A percentile compares a stretch with the other conserved stretches of the same genome.
Conservation (phyloP, 805 yeast genomes). For the Candida tibetensis region DNA sequence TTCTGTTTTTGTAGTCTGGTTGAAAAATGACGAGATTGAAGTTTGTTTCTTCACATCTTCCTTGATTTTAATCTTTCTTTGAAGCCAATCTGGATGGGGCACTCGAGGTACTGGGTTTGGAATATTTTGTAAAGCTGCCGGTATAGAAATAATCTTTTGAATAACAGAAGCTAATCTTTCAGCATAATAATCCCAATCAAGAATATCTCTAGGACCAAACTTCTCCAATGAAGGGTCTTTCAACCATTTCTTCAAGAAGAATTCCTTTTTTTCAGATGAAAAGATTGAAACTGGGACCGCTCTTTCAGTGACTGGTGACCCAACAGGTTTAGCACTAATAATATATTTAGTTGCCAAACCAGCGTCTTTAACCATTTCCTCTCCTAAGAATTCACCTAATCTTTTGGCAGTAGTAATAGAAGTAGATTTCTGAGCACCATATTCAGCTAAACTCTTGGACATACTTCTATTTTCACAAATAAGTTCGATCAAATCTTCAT, state of each 20-base stretch:
- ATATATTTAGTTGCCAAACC: conserved; percentile 95
- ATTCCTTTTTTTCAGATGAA: conserved; percentile 80
- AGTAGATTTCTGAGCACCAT: conserved; percentile 87
- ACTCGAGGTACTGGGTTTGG: conserved; percentile 93
- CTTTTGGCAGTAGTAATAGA: conserved; percentile 94
- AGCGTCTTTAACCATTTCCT: conserved; percentile 93
- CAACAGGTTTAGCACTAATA: conserved; percentile 76
- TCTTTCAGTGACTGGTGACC: conserved; percentile 91
- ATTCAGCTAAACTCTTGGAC: conserved; percentile 89
- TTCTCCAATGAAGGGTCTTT: conserved; percentile 70
- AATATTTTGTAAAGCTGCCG: conserved; percentile 91
- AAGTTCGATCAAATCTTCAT: conserved; percentile 88
- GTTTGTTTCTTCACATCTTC: conserved; percentile 74
- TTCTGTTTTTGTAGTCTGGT: conserved; percentile 40
- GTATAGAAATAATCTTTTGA: conserved; percentile 92
- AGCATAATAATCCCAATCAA: conserved; percentile 91
- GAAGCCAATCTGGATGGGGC: conserved; percentile 91
- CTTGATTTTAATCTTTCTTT: conserved; percentile 53
- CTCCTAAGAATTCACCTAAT: conserved; percentile 91
- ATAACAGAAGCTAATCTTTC: conserved; percentile 90
- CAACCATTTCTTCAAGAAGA: conserved; percentile 82
- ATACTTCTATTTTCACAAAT: conserved; percentile 95
- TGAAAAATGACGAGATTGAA: conserved; percentile 57
- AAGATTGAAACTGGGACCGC: conserved; percentile 97
- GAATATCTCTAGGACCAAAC: conserved; percentile 82